Evolutionary conservation across 2,329 filamentous ascomycete genomes (phyloP), one percentile per base, ranked within the genome.

Genomic region (Pseudogymnoascus sp.): DNA sequence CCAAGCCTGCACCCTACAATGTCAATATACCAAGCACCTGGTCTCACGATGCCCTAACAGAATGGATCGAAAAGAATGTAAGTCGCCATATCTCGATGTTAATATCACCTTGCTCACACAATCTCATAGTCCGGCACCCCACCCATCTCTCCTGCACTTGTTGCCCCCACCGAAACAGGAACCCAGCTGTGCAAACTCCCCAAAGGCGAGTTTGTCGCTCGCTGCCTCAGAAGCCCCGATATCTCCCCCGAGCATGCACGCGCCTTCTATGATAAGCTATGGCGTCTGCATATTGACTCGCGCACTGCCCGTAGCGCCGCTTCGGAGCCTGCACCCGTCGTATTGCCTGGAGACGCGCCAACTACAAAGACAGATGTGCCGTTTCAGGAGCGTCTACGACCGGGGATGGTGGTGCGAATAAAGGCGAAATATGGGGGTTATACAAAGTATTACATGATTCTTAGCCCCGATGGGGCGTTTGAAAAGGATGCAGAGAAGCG

Each of bases 101-200:
- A 18, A 18, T 18, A 18, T 18, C 2, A 18, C 18, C 18, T 18
- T 18, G 18, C 18, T 61, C 39, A 62, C 36, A 50, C 33, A 25
- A 33, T 59, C 57, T 4, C 39, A 38, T 20, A 78, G 77, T 77
- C 74, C 7, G 77, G 76, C 2, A 68, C 61, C 2, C 76, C 75
- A 2, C 41, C 71, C 0, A 68, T 79, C 14, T 65, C 68, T 8
- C 58, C 71, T 0, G 41, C 64, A 2, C 41, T 74, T 3, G 70
- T 80, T 7, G 76, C 77, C 0, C 75, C 76, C 0, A 66, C 62
- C 15, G 76, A 78, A 64, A 70, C 72, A 3, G 77, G 77, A n/a
- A 62, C 67, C 0, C 75, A 78, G 59, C 68, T 79, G 0, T 73
- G 77, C 36, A 71, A 71, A 3, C 73, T 79, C 1, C 72, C 75